A percentile compares a stretch with the other conserved stretches of the same genome.
Conservation (phyloP, 1,139 yeast species). For the Protomyces lactucae-debilis region DNA sequence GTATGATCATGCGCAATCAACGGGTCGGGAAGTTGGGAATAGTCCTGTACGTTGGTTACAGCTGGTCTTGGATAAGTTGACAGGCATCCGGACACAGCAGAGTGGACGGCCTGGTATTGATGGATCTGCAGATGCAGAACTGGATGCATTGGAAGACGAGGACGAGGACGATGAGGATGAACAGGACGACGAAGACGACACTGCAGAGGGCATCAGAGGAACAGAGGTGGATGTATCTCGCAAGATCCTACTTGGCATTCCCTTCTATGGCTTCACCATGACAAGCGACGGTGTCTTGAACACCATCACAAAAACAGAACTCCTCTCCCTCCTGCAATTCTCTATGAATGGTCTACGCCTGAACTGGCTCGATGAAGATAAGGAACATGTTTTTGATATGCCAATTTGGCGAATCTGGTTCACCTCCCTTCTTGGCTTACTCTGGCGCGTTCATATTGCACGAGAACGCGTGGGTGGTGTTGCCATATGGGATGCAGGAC, state of each 20-base stretch:
- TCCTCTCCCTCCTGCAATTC: constrained; percentile 7
- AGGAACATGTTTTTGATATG: constrained; percentile 9
- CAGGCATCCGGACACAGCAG: background rate
- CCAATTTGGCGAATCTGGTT: constrained; percentile 18
- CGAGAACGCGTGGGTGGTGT: constrained; percentile 14
- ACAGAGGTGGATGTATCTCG: background rate
- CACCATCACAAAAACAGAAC: constrained; percentile 17
- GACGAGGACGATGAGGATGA: constrained; percentile 1
- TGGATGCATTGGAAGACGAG: background rate
- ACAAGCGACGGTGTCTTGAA: constrained; percentile 17
- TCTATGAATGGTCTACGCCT: constrained; percentile 1
- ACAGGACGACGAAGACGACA: background rate
- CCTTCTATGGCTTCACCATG: constrained; percentile 18
- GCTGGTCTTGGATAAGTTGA: constrained; percentile 8
- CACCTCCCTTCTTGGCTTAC: constrained; percentile 16
- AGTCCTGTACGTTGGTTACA: constrained; percentile 18
- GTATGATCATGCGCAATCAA: constrained; percentile 7
- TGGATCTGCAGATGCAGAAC: background rate
- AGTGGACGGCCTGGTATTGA: background rate
- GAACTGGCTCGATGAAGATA: constrained; percentile 10
- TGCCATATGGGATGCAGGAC: constrained; percentile 19
- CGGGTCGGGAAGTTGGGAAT: constrained; percentile 8
- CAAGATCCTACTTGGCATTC: constrained; percentile 10
- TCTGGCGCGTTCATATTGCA: constrained; percentile 9
- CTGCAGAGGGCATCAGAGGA: background rate